Conservation (phyloP, 164 flowering plant species). For the Magnolia sinica region DNA sequence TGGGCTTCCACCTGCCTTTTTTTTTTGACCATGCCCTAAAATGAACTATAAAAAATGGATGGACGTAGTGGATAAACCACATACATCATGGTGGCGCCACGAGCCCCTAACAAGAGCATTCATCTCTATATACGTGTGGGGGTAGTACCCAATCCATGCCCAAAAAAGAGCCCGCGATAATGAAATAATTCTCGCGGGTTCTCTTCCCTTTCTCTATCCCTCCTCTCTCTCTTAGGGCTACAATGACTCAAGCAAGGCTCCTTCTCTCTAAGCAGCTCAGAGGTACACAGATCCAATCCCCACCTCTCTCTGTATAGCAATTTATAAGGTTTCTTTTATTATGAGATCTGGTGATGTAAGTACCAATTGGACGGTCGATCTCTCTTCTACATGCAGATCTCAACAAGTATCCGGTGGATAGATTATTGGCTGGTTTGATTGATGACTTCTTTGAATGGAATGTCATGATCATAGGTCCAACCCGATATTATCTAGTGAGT, state of each 20-base stretch:
- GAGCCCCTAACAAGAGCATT: no score
- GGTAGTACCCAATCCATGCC: no score
- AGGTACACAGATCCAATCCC: conserved; percentile 27
- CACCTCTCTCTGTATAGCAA: not conserved
- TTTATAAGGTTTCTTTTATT: not conserved
- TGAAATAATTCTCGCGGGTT: no score
- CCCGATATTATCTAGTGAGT: conserved; percentile 72
- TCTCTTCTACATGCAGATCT: conserved; percentile 42
- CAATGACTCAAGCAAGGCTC: conserved; percentile 60
- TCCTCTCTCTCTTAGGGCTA: conserved; percentile 33
- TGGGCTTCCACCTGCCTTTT: no score
- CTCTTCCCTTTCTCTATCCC: not conserved
- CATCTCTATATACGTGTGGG: no score
- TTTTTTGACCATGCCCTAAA: no score
- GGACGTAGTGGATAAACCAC: no score
- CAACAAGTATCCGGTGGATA: conserved; percentile 60
- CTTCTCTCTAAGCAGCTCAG: conserved; percentile 70
- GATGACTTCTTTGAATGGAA: conserved; percentile 78
- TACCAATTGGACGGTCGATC: not conserved
- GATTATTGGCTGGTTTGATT: conserved; percentile 72
- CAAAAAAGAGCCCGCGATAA: no score
- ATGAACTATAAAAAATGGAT: no score
- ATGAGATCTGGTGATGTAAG: not conserved
- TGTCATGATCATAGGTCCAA: conserved; percentile 72
- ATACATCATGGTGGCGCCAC: no score